Evolutionary conservation across 352 stramenopile genomes (phyloP).

Genomic region (Nothophytophthora sp.): DNA sequence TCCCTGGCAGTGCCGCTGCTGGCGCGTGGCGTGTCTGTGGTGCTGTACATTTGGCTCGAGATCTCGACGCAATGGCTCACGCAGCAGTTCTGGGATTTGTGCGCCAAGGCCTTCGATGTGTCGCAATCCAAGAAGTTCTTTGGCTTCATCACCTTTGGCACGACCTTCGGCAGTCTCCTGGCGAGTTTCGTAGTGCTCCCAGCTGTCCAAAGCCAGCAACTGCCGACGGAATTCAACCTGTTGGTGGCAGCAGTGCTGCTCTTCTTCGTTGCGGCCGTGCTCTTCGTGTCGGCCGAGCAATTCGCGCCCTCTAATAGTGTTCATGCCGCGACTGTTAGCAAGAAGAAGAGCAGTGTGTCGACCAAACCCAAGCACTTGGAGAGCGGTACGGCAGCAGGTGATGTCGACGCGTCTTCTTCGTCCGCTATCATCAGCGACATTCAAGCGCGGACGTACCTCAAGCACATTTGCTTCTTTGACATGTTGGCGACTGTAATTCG

Average conservation of each 20-base stretch:
- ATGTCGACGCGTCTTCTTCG: conserved; percentile 16
- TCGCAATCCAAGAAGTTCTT: conserved; percentile 87
- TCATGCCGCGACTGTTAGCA: not conserved
- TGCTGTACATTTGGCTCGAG: conserved; percentile 85
- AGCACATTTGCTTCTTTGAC: conserved; percentile 90
- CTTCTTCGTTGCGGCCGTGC: conserved; percentile 55
- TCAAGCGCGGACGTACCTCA: conserved; percentile 70
- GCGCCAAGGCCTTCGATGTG: conserved; percentile 78
- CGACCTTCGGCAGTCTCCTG: conserved; percentile 75
- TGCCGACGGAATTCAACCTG: conserved; percentile 77
- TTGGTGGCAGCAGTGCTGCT: conserved; percentile 55
- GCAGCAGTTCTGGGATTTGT: conserved; percentile 89
- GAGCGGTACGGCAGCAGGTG: not conserved
- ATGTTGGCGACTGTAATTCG: conserved; percentile 78
- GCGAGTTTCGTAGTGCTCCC: conserved; percentile 78
- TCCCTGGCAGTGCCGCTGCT: conserved; percentile 50
- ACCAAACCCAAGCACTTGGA: conserved; percentile 1
- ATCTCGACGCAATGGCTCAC: conserved; percentile 72
- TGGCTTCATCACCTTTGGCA: conserved; percentile 85
- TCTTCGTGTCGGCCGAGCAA: conserved; percentile 52
- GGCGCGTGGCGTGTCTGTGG: conserved; percentile 47
- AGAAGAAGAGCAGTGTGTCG: conserved; percentile 3
- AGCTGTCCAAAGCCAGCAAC: conserved; percentile 38
- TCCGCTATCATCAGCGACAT: conserved; percentile 61
- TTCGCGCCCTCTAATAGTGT: conserved; percentile 29